Conservation (phyloP, 148 eudicot species). For the Vaccinium darrowii region DNA sequence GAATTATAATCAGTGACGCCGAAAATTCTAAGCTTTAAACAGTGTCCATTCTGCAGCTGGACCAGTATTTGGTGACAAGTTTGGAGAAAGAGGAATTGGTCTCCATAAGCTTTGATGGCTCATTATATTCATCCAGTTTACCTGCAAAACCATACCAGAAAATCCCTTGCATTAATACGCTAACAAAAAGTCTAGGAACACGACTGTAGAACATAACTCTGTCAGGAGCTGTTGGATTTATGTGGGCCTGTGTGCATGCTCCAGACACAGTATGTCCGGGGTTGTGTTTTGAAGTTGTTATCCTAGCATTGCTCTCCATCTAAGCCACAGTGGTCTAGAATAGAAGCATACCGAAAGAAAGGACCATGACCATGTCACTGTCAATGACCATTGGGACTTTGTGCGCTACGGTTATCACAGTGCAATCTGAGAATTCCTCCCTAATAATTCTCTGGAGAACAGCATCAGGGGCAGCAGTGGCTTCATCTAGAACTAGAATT, state of each 20-base stretch:
- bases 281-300: too few relatives aligned
- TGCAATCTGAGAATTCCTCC: conserved; percentile 56
- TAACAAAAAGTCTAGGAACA: neutral
- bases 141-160: conserved; percentile 35
- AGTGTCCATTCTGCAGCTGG: conserved; percentile 46
- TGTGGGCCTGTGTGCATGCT: too few relatives aligned
- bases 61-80: conserved; percentile 78
- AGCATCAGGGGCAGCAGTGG: conserved; percentile 55
- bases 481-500: conserved; percentile 68
- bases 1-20: too few relatives aligned
- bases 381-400: conserved; percentile 66
- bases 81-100: conserved; percentile 53
- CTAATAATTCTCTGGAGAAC: conserved; percentile 57
- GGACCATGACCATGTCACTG: conserved; percentile 67
- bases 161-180: neutral
- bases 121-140: conserved; percentile 59
- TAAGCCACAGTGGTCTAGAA: neutral
- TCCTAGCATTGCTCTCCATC: too few relatives aligned
- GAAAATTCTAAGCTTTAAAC: too few relatives aligned
- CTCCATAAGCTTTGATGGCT: conserved; percentile 61
- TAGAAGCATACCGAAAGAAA: conserved; percentile 59
- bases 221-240: neutral
- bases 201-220: too few relatives aligned
- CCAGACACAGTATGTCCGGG: too few relatives aligned
- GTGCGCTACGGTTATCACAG: conserved; percentile 67